Evolutionary conservation across 331 rosid genomes (phyloP).

Genomic region (Rhamnella rubrinervis): DNA sequence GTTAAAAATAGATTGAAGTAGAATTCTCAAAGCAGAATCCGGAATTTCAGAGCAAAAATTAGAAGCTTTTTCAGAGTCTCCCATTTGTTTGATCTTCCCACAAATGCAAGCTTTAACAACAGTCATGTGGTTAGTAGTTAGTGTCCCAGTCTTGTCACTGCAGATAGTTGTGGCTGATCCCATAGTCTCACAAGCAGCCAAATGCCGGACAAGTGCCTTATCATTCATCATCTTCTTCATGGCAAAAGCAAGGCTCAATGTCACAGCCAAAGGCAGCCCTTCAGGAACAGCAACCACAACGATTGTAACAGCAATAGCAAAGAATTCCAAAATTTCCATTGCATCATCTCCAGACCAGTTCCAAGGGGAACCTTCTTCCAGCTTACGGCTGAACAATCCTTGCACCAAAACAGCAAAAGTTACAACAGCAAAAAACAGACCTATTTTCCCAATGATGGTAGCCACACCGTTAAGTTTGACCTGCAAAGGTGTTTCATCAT

Average conservation of each 20-base stretch:
- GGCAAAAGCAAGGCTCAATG: constrained; percentile 97
- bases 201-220: constrained; percentile 91
- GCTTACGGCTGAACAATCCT: constrained; percentile 81
- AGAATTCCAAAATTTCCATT: constrained; percentile 73
- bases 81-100: constrained; percentile 61
- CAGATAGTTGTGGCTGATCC: constrained; percentile 95
- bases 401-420: constrained; percentile 91
- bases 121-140: constrained; percentile 96
- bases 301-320: constrained; percentile 92
- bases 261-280: constrained; percentile 97
- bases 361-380: constrained; percentile 77
- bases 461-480: constrained; percentile 99
- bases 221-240: constrained; percentile 99
- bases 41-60: constrained; percentile 58
- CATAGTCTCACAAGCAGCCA: constrained; percentile 99
- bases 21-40: constrained; percentile 48
- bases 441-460: constrained; percentile 92
- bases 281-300: constrained; percentile 99
- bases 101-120: constrained; percentile 85
- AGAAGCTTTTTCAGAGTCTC: constrained; percentile 42
- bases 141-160: constrained; percentile 97
- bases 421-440: constrained; percentile 84
- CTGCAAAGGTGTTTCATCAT: constrained; percentile 99
- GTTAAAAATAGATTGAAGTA: constrained; percentile 82
- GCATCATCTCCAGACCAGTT: constrained; percentile 85